These are phyloP conservation scores for Adansonia gregorii DNA, from an alignment of 441 rosid genomes.

Conservation along the genomic window DNA sequence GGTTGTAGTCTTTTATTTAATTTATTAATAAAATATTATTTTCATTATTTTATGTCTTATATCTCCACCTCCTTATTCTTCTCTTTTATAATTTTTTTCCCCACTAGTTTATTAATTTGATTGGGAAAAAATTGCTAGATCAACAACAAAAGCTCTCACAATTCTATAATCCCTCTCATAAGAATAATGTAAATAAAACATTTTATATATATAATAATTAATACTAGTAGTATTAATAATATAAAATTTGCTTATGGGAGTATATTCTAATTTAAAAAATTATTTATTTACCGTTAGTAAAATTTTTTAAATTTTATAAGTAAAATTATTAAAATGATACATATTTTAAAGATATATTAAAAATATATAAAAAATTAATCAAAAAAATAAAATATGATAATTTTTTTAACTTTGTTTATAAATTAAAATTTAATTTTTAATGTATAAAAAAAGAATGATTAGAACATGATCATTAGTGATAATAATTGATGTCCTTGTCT, in stretches of 20 bases:
- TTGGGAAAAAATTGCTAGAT: not conserved
- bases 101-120: no score
- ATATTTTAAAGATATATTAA: no score
- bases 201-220: not conserved
- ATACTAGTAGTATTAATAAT: not conserved
- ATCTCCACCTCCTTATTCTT: not conserved
- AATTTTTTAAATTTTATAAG: no score
- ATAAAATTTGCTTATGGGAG: not conserved
- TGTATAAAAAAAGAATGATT: no score
- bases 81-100: not conserved
- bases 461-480: not conserved
- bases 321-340: no score
- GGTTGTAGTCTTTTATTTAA: not conserved
- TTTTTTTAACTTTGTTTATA: no score
- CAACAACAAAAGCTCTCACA: not conserved
- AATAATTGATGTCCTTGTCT: no score
- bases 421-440: no score
- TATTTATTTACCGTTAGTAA: no score
- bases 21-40: not conserved
- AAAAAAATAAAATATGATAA: no score
- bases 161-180: not conserved
- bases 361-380: no score
- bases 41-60: not conserved
- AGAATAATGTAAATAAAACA: not conserved
- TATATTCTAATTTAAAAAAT: no score